Evolutionary conservation across 108 stramenopile genomes (phyloP), one percentile per base, ranked within the genome.

Genomic region (Aurantiochytrium sp.): DNA sequence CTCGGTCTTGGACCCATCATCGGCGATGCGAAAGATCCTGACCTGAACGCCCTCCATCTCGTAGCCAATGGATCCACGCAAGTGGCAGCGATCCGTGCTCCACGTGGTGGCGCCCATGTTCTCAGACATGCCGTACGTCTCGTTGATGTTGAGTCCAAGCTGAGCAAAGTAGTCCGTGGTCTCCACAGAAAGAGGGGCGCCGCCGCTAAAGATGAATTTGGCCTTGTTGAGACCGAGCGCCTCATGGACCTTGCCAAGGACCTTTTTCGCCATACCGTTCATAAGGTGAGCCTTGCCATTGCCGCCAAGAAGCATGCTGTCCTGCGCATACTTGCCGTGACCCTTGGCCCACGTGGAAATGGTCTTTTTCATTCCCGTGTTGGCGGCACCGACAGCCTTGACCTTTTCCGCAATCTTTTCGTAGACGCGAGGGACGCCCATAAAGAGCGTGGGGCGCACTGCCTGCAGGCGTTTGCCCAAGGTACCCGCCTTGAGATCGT

Each of bases 351-450:
- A 95, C n/a, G 92, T 93, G 45, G 94, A 93, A 16, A 96, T 87
- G 14, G 91, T 90, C 91, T 93, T 94, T 91, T 94, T 95, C n/a
- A 94, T 18, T 43, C 93, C 93, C 35, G 44, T 92, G 92, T 23
- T 89, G 23, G 88, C 51, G 64, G 92, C 91, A 45, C 94, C 96
- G 6, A 94, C 91, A 47, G 92, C 92, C 87, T 94, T 93, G 94
- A 95, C 93, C 93, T 93, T 95, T 73, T 95, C 96, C 88, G 93
- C 93, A 88, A 96, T 95, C 93, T 96, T 96, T 91, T 96, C 96
- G 95, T 95, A 96, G 51, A 96, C 96, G 59, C 95, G 92, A 55
- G 96, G 96, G 21, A 96, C 96, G 18, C 96, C 96, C 58, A 96
- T 94, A 90, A 96, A 96, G 58, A 95, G 29, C 0, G 96, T 96